Base-by-base conservation (phyloP, 441 rosid genomes). In the Iberis amara region DNA sequence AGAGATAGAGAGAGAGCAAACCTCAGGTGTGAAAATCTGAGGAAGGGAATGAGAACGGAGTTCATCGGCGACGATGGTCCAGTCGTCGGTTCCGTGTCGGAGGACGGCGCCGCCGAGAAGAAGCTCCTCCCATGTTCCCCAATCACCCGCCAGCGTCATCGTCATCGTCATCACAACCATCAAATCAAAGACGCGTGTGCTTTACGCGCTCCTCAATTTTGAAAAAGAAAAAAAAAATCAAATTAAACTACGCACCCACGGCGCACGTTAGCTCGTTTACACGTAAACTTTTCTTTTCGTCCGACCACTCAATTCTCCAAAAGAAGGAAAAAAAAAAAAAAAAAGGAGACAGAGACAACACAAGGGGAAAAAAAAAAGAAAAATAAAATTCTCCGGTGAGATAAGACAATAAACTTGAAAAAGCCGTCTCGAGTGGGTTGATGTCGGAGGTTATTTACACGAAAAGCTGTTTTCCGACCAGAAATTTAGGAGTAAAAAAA, bases 91-190 rank as follows among this genome's bases (percentile, higher is more conserved):
- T 3, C 98, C 96, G 33, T 87, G 79, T 8, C 95, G 98, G 74
- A 81, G 89, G 40, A 85, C 86, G 6, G 96, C 95, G 6, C 90
- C 96, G n/a, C 92, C 88, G 28, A 90, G 72, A 44, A 90, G 70
- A 60, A 90, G 76, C 78, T 85, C 98, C 61, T 82, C 96, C 98
- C 96, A 85, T 38, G 92, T 85, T 42, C 94, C 86, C 98, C 98
- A 90, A 61, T 65, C 55, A 46, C 44, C 72, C 39, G 26, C 60
- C 64, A 27, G 76, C 70, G 54, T 63, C 70, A 38, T 39, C 39
- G 28, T 40, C 23, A 0, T 39, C 66, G 4, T 53, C 59, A 21
- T 65, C 61, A 57, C 61, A 44, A 65, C 70, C 72, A 48, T 56
- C 14, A 60, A 57, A 32, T 47, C 57, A 35, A 14, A 39, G 7